A percentile compares a stretch with the other conserved stretches of the same genome.
These are phyloP conservation scores for Amanita fuliginea DNA, from an alignment of 768 basidiomycete genomes.

Conservation along the genomic window DNA sequence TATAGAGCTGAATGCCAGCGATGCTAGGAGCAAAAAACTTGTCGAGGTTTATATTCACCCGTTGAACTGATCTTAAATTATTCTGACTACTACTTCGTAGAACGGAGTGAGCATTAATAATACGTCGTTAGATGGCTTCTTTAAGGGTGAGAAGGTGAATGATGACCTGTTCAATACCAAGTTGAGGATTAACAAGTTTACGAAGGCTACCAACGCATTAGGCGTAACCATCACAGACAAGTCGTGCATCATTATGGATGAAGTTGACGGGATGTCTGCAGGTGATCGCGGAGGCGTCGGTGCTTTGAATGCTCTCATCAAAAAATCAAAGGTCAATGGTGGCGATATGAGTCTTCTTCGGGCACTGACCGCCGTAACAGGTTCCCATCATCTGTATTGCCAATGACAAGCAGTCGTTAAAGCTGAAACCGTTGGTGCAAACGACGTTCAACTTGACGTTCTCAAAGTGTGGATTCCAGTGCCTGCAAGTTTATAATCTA, in stretches of 20 bases:
- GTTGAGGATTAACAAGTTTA: not conserved
- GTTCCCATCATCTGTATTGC: slow-evolving; percentile 97
- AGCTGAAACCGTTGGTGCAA: slow-evolving; percentile 73
- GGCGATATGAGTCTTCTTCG: not conserved
- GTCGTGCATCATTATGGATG: slow-evolving; percentile 95
- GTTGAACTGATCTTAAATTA: not conserved
- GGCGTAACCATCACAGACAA: slow-evolving; percentile 70
- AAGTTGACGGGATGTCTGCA: slow-evolving; percentile 98
- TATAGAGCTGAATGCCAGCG: slow-evolving; percentile 95
- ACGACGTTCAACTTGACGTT: slow-evolving; percentile 74
- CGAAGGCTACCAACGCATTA: slow-evolving; percentile 43
- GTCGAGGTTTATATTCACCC: slow-evolving; percentile 55
- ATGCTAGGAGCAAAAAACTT: slow-evolving; percentile 91
- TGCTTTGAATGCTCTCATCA: slow-evolving; percentile 84
- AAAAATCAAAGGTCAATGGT: slow-evolving; percentile 71
- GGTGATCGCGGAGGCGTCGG: slow-evolving; percentile 97
- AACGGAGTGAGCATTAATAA: slow-evolving; percentile 88
- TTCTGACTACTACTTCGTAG: slow-evolving; percentile 25
- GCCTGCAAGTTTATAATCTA: not conserved
- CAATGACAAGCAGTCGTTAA: slow-evolving; percentile 79
- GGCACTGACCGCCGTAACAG: slow-evolving; percentile 25
- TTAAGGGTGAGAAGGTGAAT: slow-evolving; percentile 45
- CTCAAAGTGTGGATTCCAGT: slow-evolving; percentile 42
- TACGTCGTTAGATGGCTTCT: slow-evolving; percentile 78
- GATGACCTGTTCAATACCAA: not conserved